These are phyloP conservation scores for Quercus berberidifolia DNA, from an alignment of 306 rosid species.

Conservation along the genomic window DNA sequence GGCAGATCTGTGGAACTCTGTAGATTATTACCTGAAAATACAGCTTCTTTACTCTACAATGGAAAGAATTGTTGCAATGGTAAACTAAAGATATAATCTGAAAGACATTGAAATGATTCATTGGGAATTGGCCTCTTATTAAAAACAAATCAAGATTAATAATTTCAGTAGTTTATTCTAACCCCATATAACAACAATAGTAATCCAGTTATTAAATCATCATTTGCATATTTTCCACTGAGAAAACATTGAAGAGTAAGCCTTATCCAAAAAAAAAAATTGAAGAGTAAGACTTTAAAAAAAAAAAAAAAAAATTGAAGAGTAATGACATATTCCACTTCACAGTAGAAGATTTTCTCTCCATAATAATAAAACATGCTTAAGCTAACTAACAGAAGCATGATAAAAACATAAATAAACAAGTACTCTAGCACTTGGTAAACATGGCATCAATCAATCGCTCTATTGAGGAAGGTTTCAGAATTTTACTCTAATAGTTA, in stretches of 20 bases:
- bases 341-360: neutral
- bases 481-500: no score
- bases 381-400: neutral
- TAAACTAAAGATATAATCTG: neutral
- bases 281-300: no score
- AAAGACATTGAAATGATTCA: neutral
- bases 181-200: no score
- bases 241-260: neutral
- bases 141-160: no score
- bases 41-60: neutral
- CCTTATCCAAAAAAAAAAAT: no score
- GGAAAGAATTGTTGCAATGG: neutral
- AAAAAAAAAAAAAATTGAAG: neutral
- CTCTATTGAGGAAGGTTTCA: no score
- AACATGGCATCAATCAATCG: neutral
- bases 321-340: neutral
- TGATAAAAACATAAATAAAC: neutral
- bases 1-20: no score
- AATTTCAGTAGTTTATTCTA: no score
- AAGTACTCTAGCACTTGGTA: neutral
- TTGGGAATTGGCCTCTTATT: no score
- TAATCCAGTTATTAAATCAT: neutral
- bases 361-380: neutral
- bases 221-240: neutral
- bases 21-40: slow-evolving; percentile 21